Base-by-base conservation (phyloP, 1,139 yeast genomes). In the Zygoascus hellenicus region DNA sequence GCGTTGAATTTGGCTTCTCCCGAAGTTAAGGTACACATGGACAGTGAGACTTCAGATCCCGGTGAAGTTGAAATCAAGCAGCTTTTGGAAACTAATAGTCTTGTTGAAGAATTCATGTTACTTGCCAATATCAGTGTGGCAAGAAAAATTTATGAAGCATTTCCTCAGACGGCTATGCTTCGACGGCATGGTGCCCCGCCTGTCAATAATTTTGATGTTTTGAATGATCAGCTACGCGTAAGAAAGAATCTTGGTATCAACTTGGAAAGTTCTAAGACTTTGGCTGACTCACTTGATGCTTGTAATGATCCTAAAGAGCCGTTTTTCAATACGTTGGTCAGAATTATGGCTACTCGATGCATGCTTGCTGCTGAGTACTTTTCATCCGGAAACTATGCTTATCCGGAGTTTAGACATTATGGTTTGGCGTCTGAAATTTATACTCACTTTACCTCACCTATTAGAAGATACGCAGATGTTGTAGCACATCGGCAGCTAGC, bases 301-400 rank as follows among this genome's bases (percentile, higher is more conserved):
- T 88, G 96, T 67, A 78, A 71, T 31, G 97, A 92, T 64, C 77
- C 81, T 19, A 62, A 77, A 0, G 98, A 92, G 64, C 84, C 90
- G 5, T 94, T 88, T 62, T 89, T 94, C 76, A 94, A 94, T 67
- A 92, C 97, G 0, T 74, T 94, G 59, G 76, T 92, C 9, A 83
- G 99, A 68, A 92, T 94, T 54, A 85, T 92, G 96, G 94, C 97
- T 5, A 94, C 99, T 0, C 78, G 99, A 61, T 92, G 98, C 69
- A 94, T 94, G 98, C 87, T 89, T 85, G 96, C 98, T 2, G 99
- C 99, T 1, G 97, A 92, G 61, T 94, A 94, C 64, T 94, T 94
- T 72, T 82, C 95, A 6, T 79, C 96, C 0, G 98, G 99, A n/a
- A 80, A 85, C 13, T 87, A 76, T 60, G 87, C 95, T 6, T 87